Evolutionary conservation across 2,329 filamentous ascomycete genomes (phyloP).

Genomic region (Rhynchosporium secalis): DNA sequence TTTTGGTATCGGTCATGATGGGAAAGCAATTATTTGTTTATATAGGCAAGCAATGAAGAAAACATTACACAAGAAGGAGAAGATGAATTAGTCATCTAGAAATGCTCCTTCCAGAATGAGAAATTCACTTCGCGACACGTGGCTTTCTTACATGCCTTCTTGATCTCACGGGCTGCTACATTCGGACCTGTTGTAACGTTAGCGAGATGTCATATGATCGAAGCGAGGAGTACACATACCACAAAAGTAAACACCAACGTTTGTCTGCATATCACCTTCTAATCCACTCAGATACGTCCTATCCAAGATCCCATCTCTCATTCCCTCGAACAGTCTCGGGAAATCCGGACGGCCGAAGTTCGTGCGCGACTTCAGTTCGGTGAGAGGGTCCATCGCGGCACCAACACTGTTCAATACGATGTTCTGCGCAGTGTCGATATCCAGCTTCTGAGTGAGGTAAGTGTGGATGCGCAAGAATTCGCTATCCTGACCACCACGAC

Average conservation of each 20-base stretch:
- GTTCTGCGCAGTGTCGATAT: slow-evolving; percentile 90
- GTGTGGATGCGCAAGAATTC: slow-evolving; percentile 98
- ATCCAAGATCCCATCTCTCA: slow-evolving; percentile 86
- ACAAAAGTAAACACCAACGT: slow-evolving; percentile 97
- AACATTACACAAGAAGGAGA: not conserved
- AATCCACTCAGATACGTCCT: slow-evolving; percentile 82
- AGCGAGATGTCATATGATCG: slow-evolving; percentile 14
- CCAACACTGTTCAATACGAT: slow-evolving; percentile 96
- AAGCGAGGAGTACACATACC: slow-evolving; percentile 57
- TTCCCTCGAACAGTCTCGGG: slow-evolving; percentile 71
- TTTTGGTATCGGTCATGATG: not conserved
- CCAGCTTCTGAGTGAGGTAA: slow-evolving; percentile 91
- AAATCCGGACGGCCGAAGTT: slow-evolving; percentile 97
- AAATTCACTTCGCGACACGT: slow-evolving; percentile 81
- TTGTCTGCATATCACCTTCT: slow-evolving; percentile 73
- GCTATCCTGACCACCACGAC: slow-evolving; percentile 64
- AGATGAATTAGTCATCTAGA: slow-evolving; percentile 47
- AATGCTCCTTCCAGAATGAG: slow-evolving; percentile 99
- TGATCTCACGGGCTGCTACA: slow-evolving; percentile 74
- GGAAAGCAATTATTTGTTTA: slow-evolving; percentile 4
- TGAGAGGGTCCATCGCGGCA: slow-evolving; percentile 82
- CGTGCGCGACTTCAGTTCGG: slow-evolving; percentile 83
- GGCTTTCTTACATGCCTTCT: slow-evolving; percentile 72
- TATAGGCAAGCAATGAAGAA: slow-evolving; percentile 1
- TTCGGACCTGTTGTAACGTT: slow-evolving; percentile 36